These are phyloP conservation scores for Diaporthe amygdali DNA, from an alignment of 2,329 filamentous ascomycete species.

Conservation along the genomic window DNA sequence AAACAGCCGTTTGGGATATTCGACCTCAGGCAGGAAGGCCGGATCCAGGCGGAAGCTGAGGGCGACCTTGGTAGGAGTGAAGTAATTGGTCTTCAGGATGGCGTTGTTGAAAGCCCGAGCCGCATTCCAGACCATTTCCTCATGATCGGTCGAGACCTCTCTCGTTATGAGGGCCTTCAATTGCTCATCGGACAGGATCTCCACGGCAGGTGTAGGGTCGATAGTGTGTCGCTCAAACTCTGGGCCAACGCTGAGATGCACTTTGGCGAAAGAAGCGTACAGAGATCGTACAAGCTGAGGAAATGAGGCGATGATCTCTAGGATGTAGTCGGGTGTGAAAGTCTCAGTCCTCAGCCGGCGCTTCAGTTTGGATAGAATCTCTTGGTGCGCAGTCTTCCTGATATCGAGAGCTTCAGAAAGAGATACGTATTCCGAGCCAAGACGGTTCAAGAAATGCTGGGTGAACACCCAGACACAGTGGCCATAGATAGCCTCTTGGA, in stretches of 20 bases:
- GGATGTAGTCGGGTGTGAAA: constrained; percentile 97
- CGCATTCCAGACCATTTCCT: constrained; percentile 96
- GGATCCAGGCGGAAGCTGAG: constrained; percentile 95
- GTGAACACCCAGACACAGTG: constrained; percentile 98
- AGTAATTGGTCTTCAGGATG: constrained; percentile 97
- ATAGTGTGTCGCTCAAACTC: constrained; percentile 57
- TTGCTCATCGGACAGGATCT: constrained; percentile 76
- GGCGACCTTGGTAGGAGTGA: constrained; percentile 96
- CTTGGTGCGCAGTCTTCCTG: constrained; percentile 83
- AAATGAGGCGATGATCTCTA: constrained; percentile 93
- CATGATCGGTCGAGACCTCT: constrained; percentile 89
- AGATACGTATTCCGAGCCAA: constrained; percentile 90
- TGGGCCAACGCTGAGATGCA: constrained; percentile 69
- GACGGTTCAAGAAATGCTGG: constrained; percentile 95
- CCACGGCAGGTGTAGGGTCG: constrained; percentile 60
- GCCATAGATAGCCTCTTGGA: constrained; percentile 96
- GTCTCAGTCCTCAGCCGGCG: constrained; percentile 93
- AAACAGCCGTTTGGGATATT: constrained; percentile 92
- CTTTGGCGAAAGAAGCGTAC: constrained; percentile 89
- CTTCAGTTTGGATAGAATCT: constrained; percentile 92
- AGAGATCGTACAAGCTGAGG: constrained; percentile 84
- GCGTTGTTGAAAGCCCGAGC: constrained; percentile 95
- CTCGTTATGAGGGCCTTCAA: constrained; percentile 79
- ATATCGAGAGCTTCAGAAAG: constrained; percentile 80
- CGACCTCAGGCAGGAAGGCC: constrained; percentile 83